Conservation (phyloP, 805 yeast genomes). For the Candida boleticola region DNA sequence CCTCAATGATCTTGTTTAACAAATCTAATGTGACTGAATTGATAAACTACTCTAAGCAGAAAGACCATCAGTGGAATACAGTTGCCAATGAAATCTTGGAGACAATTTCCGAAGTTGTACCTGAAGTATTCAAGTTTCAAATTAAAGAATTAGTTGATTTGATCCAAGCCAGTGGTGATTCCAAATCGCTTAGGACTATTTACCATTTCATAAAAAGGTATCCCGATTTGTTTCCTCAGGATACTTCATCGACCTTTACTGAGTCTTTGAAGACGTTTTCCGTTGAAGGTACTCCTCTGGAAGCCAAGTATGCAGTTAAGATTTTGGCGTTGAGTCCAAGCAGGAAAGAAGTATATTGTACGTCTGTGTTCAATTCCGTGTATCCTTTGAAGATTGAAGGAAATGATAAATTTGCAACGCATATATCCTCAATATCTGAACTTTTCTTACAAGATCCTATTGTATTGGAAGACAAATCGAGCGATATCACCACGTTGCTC, state of each 20-base stretch:
- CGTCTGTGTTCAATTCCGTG: constrained; percentile 37
- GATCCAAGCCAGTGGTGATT: constrained; percentile 27
- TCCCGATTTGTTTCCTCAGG: constrained; percentile 47
- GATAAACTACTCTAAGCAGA: constrained; percentile 44
- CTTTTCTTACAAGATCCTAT: constrained; percentile 49
- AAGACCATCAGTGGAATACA: constrained; percentile 22
- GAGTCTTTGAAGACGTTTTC: constrained; percentile 48
- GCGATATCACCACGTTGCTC: constrained; percentile 57
- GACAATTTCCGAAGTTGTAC: constrained; percentile 56
- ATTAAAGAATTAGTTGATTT: constrained; percentile 46
- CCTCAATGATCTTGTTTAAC: constrained; percentile 62
- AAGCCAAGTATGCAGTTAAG: constrained; percentile 64
- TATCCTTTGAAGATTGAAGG: constrained; percentile 50
- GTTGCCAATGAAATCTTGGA: constrained; percentile 56
- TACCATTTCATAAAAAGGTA: constrained; percentile 55
- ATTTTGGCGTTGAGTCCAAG: constrained; percentile 47
- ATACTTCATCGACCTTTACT: constrained; percentile 33
- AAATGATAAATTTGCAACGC: constrained; percentile 46
- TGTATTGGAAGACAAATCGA: constrained; percentile 50
- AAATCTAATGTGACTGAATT: constrained; percentile 58
- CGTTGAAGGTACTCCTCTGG: constrained; percentile 51
- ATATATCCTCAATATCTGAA: constrained; percentile 60
- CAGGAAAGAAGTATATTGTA: constrained; percentile 38
- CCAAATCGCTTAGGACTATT: constrained; percentile 53
- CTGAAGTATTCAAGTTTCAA: constrained; percentile 63